A percentile compares a stretch with the other conserved stretches of the same genome.
Evolutionary conservation across 1,139 yeast genomes (phyloP).

Genomic region (Yamadazyma sp.): DNA sequence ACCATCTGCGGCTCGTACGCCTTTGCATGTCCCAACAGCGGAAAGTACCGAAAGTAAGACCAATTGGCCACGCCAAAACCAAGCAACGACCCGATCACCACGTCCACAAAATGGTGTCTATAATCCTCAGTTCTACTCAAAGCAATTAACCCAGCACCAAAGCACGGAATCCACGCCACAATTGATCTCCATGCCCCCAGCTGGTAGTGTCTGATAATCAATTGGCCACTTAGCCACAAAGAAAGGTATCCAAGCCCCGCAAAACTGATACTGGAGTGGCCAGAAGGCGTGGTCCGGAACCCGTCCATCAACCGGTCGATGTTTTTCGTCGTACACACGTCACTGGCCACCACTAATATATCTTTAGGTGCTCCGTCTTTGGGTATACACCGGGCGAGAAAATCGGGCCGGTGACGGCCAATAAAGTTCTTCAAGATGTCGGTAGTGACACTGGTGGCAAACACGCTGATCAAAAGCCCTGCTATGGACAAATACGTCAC

Average conservation of each 20-base stretch:
- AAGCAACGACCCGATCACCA: constrained; percentile 56
- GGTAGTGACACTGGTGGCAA: constrained; percentile 44
- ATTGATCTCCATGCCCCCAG: constrained; percentile 59
- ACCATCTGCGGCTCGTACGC: constrained; percentile 25
- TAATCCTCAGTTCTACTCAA: constrained; percentile 75
- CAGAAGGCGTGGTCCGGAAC: constrained; percentile 76
- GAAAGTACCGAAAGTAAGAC: constrained; percentile 43
- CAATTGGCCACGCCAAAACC: constrained; percentile 43
- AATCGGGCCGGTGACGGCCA: constrained; percentile 80
- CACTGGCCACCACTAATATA: constrained; percentile 51
- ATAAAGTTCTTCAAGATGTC: constrained; percentile 65
- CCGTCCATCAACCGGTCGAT: constrained; percentile 56
- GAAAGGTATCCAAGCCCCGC: constrained; percentile 66
- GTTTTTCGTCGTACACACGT: constrained; percentile 60
- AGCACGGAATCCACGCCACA: constrained; percentile 33
- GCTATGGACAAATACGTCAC: constrained; percentile 40
- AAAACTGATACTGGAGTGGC: constrained; percentile 67
- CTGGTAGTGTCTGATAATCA: constrained; percentile 31
- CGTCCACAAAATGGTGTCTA: constrained; percentile 75
- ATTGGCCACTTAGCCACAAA: constrained; percentile 66
- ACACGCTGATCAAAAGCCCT: constrained; percentile 39
- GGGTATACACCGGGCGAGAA: constrained; percentile 69
- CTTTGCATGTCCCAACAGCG: constrained; percentile 19
- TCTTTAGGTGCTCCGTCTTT: constrained; percentile 45
- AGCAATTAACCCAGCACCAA: constrained; percentile 67